These are phyloP conservation scores for Aspergillus sp. DNA, from an alignment of 2,329 filamentous ascomycete species.

Conservation along the genomic window DNA sequence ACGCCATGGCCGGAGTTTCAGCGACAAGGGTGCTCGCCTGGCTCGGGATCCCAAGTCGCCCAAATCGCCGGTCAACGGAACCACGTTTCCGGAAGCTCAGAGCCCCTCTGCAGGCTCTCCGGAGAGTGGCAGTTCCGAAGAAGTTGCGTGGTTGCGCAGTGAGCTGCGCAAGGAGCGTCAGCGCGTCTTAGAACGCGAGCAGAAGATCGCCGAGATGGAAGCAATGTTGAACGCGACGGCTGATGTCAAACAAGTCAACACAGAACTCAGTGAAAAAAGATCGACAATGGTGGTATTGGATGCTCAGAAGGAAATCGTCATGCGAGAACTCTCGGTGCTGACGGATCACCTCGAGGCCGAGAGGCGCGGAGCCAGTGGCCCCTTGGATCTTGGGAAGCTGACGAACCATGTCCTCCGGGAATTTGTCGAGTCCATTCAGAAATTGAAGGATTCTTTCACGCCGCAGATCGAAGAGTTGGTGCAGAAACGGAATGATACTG, in stretches of 20 bases:
- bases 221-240: slow-evolving; percentile 57
- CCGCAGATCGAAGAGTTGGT: slow-evolving; percentile 83
- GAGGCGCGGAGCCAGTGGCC: slow-evolving; percentile 76
- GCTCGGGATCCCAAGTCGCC: slow-evolving; percentile 68
- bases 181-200: slow-evolving; percentile 80
- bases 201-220: slow-evolving; percentile 78
- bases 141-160: slow-evolving; percentile 63
- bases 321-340: slow-evolving; percentile 84
- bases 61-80: slow-evolving; percentile 61
- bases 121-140: slow-evolving; percentile 50
- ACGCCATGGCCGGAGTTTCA: slow-evolving; percentile 86
- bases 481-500: slow-evolving; percentile 76
- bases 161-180: slow-evolving; percentile 82
- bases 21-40: slow-evolving; percentile 60
- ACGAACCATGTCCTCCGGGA: slow-evolving; percentile 63
- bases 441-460: slow-evolving; percentile 76
- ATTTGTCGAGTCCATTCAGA: slow-evolving; percentile 61
- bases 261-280: slow-evolving; percentile 84
- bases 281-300: slow-evolving; percentile 94
- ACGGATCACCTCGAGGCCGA: slow-evolving; percentile 84
- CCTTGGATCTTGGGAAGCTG: slow-evolving; percentile 73
- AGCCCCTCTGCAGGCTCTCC: slow-evolving; percentile 68
- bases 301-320: slow-evolving; percentile 92
- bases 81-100: slow-evolving; percentile 61
- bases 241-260: slow-evolving; percentile 75